A percentile compares a stretch with the other conserved stretches of the same genome.
Conservation (phyloP, 768 basidiomycete species). For the Leccinum fibrillosum region DNA sequence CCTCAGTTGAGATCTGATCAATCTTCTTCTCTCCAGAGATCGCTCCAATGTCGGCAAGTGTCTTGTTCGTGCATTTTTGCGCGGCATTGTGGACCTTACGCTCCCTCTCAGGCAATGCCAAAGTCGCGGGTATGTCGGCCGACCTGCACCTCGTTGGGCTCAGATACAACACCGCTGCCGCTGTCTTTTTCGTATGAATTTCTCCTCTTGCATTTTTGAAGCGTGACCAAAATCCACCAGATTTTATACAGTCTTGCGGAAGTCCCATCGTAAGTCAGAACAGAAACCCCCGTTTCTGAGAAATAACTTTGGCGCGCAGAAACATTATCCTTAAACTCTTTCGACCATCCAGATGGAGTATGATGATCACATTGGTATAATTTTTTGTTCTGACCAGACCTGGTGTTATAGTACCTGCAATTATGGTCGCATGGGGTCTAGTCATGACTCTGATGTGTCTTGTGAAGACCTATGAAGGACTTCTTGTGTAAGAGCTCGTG, state of each 20-base stretch:
- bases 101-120: slow-evolving; percentile 35
- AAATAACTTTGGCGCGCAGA: slow-evolving; percentile 18
- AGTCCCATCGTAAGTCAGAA: slow-evolving; percentile 34
- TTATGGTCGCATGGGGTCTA: slow-evolving; percentile 39
- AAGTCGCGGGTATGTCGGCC: slow-evolving; percentile 42
- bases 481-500: slow-evolving; percentile 27
- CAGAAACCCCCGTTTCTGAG: neutral
- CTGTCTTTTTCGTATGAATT: slow-evolving; percentile 35
- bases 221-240: slow-evolving; percentile 13
- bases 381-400: slow-evolving; percentile 8
- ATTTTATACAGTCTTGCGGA: slow-evolving; percentile 37
- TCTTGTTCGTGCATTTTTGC: neutral
- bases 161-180: slow-evolving; percentile 36
- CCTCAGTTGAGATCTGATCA: neutral
- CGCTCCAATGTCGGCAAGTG: slow-evolving; percentile 43
- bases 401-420: slow-evolving; percentile 34
- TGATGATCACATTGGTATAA: neutral
- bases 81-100: neutral
- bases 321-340: slow-evolving; percentile 37
- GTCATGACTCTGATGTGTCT: slow-evolving; percentile 40
- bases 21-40: slow-evolving; percentile 28
- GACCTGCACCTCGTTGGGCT: slow-evolving; percentile 36
- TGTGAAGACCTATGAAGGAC: slow-evolving; percentile 31
- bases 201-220: neutral
- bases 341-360: slow-evolving; percentile 37